Percentiles rank a stretch among this genome's conserved stretches.
Evolutionary conservation across 2,329 filamentous ascomycete genomes (phyloP).

Genomic region (Diaporthe sp.): DNA sequence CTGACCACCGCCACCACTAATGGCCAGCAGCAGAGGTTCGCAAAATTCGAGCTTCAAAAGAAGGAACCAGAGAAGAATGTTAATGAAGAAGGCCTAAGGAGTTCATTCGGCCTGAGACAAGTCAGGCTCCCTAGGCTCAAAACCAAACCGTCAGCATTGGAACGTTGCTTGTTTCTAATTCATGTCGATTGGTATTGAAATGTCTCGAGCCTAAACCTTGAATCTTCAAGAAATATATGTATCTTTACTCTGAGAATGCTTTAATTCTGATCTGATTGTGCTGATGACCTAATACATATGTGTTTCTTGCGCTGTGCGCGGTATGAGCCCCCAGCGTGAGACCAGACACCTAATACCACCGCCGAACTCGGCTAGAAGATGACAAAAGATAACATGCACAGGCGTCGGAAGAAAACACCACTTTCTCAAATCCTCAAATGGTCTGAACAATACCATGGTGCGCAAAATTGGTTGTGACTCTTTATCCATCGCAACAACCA

Average conservation of each 20-base stretch:
- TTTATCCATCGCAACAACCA: slow-evolving; percentile 9
- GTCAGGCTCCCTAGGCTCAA: slow-evolving; percentile 6
- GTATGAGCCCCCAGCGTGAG: not conserved
- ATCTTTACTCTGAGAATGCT: slow-evolving; percentile 1
- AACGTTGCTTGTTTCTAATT: not conserved
- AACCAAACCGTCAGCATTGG: slow-evolving; percentile 1
- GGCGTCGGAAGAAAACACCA: slow-evolving; percentile 8
- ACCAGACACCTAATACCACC: not conserved
- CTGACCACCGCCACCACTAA: not conserved
- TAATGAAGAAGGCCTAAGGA: not conserved
- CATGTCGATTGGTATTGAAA: not conserved
- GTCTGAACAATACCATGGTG: not conserved
- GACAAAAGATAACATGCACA: not conserved
- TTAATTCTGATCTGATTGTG: slow-evolving; percentile 12
- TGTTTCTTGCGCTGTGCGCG: slow-evolving; percentile 7
- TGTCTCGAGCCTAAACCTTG: not conserved
- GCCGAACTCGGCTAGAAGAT: slow-evolving; percentile 3
- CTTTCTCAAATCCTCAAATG: slow-evolving; percentile 6
- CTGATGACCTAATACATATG: slow-evolving; percentile 6
- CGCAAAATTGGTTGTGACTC: not conserved
- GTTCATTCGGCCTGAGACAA: not conserved
- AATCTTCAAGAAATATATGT: slow-evolving; percentile 1
- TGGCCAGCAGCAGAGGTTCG: not conserved
- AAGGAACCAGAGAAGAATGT: not conserved
- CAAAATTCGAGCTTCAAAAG: slow-evolving; percentile 6